These are phyloP conservation scores for Pleurotus platypus DNA, from an alignment of 768 basidiomycete species.

Conservation along the genomic window DNA sequence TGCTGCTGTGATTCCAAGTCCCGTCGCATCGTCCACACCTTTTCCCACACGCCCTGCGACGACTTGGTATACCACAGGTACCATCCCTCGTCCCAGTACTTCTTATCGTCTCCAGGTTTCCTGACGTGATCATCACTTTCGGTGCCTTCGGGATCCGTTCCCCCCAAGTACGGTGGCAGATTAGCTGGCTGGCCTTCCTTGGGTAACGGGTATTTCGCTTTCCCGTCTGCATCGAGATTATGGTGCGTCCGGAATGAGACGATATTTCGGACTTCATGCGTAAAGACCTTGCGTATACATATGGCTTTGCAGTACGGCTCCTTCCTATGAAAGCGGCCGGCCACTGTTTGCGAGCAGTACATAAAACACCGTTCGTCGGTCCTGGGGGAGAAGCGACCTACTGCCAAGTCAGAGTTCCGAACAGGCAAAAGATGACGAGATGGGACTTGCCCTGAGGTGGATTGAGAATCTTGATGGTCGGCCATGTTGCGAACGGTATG, in stretches of 20 bases:
- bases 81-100: conserved; percentile 73
- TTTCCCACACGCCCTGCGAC: conserved; percentile 28
- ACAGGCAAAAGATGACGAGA: neutral
- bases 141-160: conserved; percentile 28
- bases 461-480: conserved; percentile 50
- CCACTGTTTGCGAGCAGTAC: conserved; percentile 56
- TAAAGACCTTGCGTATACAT: conserved; percentile 63
- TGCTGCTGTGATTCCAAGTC: conserved; percentile 50
- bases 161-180: conserved; percentile 42
- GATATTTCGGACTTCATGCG: conserved; percentile 59
- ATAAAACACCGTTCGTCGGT: conserved; percentile 65
- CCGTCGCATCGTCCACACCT: conserved; percentile 54
- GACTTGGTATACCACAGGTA: conserved; percentile 54
- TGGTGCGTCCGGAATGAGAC: conserved; percentile 40
- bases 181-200: conserved; percentile 58
- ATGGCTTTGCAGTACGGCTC: conserved; percentile 56
- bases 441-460: conserved; percentile 42
- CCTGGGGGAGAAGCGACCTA: conserved; percentile 55
- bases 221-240: conserved; percentile 35
- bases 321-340: conserved; percentile 44
- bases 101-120: conserved; percentile 30
- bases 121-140: conserved; percentile 15
- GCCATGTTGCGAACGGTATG: conserved; percentile 28
- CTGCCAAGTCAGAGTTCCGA: conserved; percentile 4
- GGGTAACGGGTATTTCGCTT: conserved; percentile 59